Base-by-base conservation (phyloP, 192 early-diverging fungal species). In the Thamnidium elegans region DNA sequence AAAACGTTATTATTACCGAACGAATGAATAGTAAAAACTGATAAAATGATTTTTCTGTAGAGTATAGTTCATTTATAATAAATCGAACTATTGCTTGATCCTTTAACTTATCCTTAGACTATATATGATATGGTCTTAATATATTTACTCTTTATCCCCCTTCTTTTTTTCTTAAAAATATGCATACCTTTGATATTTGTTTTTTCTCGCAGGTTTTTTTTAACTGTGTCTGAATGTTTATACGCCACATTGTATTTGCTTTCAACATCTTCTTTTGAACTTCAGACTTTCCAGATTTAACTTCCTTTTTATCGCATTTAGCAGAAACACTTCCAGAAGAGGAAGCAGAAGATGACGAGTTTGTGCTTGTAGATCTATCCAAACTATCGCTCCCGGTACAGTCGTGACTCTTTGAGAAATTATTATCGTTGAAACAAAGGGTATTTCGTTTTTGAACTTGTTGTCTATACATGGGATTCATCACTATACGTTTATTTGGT, bases 21-120 rank as follows among this genome's bases (percentile, higher is more conserved):
- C 76, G 65, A n/a, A 77, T 74, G 9, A 69, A 67, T 20, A 44
- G 60, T 58, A 82, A 47, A 42, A 77, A 69, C 46, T 76, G 67
- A 36, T 75, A 36, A 46, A 63, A 72, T 17, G 65, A 67, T 15
- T 62, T 48, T 63, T 72, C 71, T 8, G 71, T 72, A 19, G 60
- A 39, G 39, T 67, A 67, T 14, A 72, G 50, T 23, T 72, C 71
- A 17, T 58, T 11, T 7, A 72, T 45, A 48, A 72, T 72, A 48
- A 72, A 72, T n/a, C 34, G 62, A 13, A 53, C 43, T 44, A 69
- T 56, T 20, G 36, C 39, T 43, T 45, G 11, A 19, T 58, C 26
- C 3, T 32, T 13, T 43, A 43, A 17, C 13, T 58, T 58, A 58
- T 42, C 31, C 31, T 26, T 26, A 26, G 26, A 3, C 26, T 26